Evolutionary conservation across 1,139 yeast genomes (phyloP).

Genomic region (Scheffersomyces stambukii): DNA sequence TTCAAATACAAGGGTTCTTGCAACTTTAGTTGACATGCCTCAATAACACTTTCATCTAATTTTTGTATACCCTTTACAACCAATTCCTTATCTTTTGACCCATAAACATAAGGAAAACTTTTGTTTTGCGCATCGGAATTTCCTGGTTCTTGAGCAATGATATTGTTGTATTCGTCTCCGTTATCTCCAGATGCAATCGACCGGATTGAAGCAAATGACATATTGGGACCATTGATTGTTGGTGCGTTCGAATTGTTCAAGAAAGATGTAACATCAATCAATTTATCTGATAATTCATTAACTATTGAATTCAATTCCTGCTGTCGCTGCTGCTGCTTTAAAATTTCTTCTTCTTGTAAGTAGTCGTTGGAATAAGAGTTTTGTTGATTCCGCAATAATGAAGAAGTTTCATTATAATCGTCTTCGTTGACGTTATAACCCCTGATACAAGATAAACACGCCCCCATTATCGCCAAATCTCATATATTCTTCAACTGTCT

Average conservation of each 20-base stretch:
- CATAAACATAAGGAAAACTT: conserved; percentile 15
- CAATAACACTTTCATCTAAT: conserved; percentile 18
- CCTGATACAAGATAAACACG: conserved; percentile 46
- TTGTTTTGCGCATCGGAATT: no score
- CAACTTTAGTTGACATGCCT: conserved; percentile 18
- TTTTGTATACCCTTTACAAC: conserved; percentile 17
- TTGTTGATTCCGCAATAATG: conserved; percentile 27
- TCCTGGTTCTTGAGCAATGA: no score
- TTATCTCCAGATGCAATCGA: no score
- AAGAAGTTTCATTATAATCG: conserved; percentile 34
- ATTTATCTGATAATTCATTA: conserved; percentile 39
- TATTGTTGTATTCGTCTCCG: no score
- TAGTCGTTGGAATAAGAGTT: conserved; percentile 31
- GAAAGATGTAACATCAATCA: conserved; percentile 43
- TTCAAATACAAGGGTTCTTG: conserved; percentile 28
- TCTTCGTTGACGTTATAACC: conserved; percentile 34
- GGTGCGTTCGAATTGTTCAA: no score
- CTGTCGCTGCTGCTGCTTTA: conserved; percentile 42
- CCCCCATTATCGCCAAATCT: no score
- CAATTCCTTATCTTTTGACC: conserved; percentile 16
- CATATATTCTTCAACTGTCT: no score
- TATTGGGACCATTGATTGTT: no score
- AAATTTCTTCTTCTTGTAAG: conserved; percentile 35
- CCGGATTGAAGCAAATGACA: no score
- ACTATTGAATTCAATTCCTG: conserved; percentile 40